Conservation (phyloP, 2,329 filamentous ascomycete species). For the Chalaropsis ovoidea region DNA sequence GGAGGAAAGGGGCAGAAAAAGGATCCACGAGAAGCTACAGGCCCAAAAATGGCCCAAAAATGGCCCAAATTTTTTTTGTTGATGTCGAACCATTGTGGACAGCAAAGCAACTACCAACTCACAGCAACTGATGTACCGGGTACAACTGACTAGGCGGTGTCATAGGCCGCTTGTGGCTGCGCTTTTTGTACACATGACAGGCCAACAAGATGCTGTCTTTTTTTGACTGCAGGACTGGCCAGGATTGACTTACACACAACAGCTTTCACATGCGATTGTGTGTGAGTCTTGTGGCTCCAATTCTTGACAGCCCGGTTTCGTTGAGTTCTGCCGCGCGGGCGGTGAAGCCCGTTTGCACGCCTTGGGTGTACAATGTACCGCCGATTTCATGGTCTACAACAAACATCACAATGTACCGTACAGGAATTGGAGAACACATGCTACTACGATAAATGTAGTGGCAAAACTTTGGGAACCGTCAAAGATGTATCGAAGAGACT, state of each 20-base stretch:
- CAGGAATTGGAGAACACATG: too few species aligned
- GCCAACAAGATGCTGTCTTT: too few species aligned
- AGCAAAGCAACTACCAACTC: background rate
- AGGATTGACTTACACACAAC: background rate
- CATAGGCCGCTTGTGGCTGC: background rate
- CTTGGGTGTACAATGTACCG: background rate
- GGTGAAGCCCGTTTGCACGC: slow-evolving; percentile 13
- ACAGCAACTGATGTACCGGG: background rate
- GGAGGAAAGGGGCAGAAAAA: slow-evolving; percentile 10
- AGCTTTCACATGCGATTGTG: background rate
- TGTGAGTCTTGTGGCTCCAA: background rate
- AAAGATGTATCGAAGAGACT: too few species aligned
- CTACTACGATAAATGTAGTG: too few species aligned
- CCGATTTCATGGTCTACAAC: background rate
- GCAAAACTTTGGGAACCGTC: too few species aligned
- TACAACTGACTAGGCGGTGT: background rate
- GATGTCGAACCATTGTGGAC: slow-evolving; percentile 7
- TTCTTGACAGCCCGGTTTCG: background rate
- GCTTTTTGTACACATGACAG: background rate
- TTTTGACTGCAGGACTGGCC: too few species aligned
- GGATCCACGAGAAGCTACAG: background rate
- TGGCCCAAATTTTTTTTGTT: slow-evolving; percentile 10
- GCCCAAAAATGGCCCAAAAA: too few species aligned
- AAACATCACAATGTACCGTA: background rate
- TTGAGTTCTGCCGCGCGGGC: slow-evolving; percentile 24